Evolutionary conservation across 495 filamentous ascomycete species (phyloP).

Genomic region (Neurospora hispaniola): DNA sequence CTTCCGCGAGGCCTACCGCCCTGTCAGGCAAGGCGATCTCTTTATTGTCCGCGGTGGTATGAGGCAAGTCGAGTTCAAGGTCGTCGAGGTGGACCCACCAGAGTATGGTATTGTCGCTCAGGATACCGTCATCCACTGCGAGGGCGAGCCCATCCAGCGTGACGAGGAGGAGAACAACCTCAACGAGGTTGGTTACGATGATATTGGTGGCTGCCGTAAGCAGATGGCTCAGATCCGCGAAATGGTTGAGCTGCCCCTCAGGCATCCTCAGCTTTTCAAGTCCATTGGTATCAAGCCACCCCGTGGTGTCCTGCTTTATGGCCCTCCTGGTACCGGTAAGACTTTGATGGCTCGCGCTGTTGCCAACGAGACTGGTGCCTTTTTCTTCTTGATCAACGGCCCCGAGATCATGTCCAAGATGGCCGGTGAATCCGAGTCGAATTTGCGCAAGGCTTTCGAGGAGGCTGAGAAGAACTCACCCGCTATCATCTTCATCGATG

Average conservation of each 20-base stretch:
- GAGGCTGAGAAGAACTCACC: conserved; percentile 99
- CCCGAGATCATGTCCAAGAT: conserved; percentile 99
- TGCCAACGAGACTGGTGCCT: conserved; percentile 95
- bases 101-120: conserved; percentile 98
- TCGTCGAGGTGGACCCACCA: conserved; percentile 95
- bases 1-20: conserved; percentile 97
- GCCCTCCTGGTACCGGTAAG: conserved; percentile 97
- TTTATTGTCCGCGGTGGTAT: conserved; percentile 97
- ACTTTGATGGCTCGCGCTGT: conserved; percentile 98
- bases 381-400: conserved; percentile 99
- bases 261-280: conserved; percentile 98
- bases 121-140: conserved; percentile 97
- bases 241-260: conserved; percentile 90
- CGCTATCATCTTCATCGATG: conserved; percentile 98
- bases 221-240: conserved; percentile 99
- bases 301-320: conserved; percentile 95
- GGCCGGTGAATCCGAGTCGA: conserved; percentile 97
- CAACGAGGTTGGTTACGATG: conserved; percentile 97
- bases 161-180: conserved; percentile 98
- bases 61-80: conserved; percentile 98
- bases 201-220: conserved; percentile 98
- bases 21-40: conserved; percentile 89
- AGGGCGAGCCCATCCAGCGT: conserved; percentile 95
- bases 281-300: conserved; percentile 99
- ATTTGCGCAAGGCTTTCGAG: conserved; percentile 94